These are phyloP conservation scores for Diatrype stigma DNA, from an alignment of 2,329 filamentous ascomycete species.

Conservation along the genomic window DNA sequence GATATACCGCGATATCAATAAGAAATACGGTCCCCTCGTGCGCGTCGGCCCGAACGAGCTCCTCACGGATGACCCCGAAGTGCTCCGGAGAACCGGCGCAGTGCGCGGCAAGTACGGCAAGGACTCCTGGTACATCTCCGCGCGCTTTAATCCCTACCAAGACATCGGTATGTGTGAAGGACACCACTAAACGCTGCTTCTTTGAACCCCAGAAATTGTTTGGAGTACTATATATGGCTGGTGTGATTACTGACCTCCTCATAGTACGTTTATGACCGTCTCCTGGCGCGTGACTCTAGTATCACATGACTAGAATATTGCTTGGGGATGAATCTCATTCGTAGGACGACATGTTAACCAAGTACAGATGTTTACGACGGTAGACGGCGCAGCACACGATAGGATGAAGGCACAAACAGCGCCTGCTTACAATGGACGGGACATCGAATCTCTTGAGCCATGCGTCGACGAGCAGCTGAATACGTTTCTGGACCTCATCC, in stretches of 20 bases:
- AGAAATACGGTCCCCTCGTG: conserved; percentile 12
- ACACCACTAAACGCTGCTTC: no score
- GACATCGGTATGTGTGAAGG: background rate
- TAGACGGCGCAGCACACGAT: conserved; percentile 39
- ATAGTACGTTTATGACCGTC: no score
- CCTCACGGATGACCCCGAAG: conserved; percentile 15
- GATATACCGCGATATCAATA: background rate
- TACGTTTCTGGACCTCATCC: conserved; percentile 38
- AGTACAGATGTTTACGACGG: conserved; percentile 39
- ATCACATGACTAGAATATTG: no score
- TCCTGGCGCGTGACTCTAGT: no score
- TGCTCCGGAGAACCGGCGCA: conserved; percentile 13
- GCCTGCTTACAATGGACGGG: conserved; percentile 18
- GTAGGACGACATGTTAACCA: no score
- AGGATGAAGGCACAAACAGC: conserved; percentile 37
- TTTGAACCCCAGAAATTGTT: no score
- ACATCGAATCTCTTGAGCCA: conserved; percentile 18
- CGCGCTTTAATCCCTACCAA: conserved; percentile 13
- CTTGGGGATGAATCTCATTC: no score
- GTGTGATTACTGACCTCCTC: no score
- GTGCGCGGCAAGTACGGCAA: conserved; percentile 14
- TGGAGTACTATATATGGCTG: no score
- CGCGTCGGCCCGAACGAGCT: conserved; percentile 22
- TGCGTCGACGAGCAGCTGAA: conserved; percentile 42
- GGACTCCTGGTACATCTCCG: conserved; percentile 13